Conservation (phyloP, 257 asterid species). For the Euphrasia confusa region DNA sequence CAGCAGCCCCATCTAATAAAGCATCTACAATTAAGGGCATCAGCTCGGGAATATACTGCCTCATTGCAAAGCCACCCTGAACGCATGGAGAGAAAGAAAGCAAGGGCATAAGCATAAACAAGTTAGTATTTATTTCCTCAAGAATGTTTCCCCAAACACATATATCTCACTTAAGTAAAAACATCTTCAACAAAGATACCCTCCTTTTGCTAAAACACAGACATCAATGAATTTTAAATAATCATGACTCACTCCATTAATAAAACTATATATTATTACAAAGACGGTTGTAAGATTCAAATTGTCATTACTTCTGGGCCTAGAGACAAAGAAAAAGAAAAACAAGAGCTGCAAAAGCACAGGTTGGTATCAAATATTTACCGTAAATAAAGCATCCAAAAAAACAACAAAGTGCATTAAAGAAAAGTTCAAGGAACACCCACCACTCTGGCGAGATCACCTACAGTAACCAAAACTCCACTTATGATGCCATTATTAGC, state of each 20-base stretch:
- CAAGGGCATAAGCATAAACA: constrained; percentile 19
- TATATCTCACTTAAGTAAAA: constrained; percentile 11
- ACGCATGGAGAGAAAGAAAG: constrained; percentile 25
- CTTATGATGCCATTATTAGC: constrained; percentile 91
- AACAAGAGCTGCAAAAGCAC: neutral
- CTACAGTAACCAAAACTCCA: constrained; percentile 98
- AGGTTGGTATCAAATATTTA: neutral
- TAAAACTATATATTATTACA: constrained; percentile 7
- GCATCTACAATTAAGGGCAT: constrained; percentile 97
- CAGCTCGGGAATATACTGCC: constrained; percentile 90
- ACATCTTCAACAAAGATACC: constrained; percentile 2
- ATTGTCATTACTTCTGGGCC: neutral
- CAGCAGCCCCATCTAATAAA: constrained; percentile 92
- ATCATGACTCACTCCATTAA: constrained; percentile 10
- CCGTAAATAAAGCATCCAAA: neutral
- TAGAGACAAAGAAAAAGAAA: constrained; percentile 4
- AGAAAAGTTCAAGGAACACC: constrained; percentile 30
- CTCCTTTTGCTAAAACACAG: constrained; percentile 1
- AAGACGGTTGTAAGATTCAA: constrained; percentile 14
- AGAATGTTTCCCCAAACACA: constrained; percentile 9
- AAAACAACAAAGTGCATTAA: constrained; percentile 1
- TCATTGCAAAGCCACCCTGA: constrained; percentile 99
- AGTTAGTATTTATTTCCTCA: constrained; percentile 16
- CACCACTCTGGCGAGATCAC: constrained; percentile 99
- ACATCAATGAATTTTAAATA: neutral